Evolutionary conservation across 2,329 filamentous ascomycete genomes (phyloP).

Genomic region (Alternaria incomplexa): DNA sequence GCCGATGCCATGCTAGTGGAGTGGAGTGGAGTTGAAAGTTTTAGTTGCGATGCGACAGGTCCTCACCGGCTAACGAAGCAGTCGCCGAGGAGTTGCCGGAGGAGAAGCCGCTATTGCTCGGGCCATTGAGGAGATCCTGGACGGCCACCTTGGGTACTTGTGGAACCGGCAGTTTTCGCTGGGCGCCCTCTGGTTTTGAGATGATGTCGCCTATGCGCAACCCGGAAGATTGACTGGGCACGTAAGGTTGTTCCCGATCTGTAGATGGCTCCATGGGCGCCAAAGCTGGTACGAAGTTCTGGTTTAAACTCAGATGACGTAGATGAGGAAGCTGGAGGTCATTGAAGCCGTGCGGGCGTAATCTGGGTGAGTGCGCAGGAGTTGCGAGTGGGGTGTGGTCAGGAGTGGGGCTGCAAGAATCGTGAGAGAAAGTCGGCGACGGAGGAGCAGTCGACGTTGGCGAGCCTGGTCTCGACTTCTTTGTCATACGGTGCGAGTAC

Average conservation of each 20-base stretch:
- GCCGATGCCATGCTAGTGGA: constrained; percentile 36
- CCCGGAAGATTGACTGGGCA: constrained; percentile 65
- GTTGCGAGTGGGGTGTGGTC: constrained; percentile 99
- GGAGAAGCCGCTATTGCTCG: constrained; percentile 64
- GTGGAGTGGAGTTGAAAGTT: constrained; percentile 3
- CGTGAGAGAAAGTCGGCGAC: constrained; percentile 94
- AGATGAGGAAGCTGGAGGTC: constrained; percentile 87
- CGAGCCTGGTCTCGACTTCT: constrained; percentile 90
- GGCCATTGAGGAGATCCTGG: constrained; percentile 76
- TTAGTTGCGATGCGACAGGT: constrained; percentile 47
- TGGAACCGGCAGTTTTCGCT: constrained; percentile 88
- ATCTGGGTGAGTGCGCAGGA: constrained; percentile 89
- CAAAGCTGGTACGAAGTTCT: constrained; percentile 64
- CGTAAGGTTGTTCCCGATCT: constrained; percentile 65
- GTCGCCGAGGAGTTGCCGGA: constrained; percentile 79
- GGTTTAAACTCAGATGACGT: constrained; percentile 71
- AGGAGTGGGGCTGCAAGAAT: constrained; percentile 92
- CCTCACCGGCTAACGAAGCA: constrained; percentile 74
- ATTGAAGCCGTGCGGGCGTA: constrained; percentile 74
- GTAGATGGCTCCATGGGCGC: constrained; percentile 73
- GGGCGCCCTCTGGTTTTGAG: constrained; percentile 82
- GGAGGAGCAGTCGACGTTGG: constrained; percentile 95
- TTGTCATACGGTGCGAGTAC: constrained; percentile 76
- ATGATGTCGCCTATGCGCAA: constrained; percentile 92
- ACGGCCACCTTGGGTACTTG: constrained; percentile 89